phyloP scores from a whole-genome alignment of 2,329 filamentous ascomycete species.

The Phoma sp. region DNA sequence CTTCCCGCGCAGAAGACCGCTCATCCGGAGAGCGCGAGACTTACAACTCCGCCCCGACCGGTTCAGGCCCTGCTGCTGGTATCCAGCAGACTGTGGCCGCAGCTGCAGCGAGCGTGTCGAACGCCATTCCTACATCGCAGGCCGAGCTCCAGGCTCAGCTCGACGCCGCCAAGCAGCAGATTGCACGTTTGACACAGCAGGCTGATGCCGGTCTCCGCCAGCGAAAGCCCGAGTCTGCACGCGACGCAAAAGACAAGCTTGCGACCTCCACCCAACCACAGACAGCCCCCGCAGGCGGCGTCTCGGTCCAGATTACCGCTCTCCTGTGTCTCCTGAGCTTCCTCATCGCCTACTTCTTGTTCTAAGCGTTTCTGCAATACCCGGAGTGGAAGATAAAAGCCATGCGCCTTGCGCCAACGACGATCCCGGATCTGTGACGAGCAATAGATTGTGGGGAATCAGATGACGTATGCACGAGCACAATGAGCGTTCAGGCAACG shows the following conservation, averaged over 20 bases:
- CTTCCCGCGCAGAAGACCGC: conserved; percentile 50
- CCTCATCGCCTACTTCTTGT: conserved; percentile 94
- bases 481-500: conserved; percentile 14
- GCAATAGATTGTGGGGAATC: conserved; percentile 25
- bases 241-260: conserved; percentile 60
- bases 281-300: conserved; percentile 71
- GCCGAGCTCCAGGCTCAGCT: conserved; percentile 78
- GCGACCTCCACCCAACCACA: conserved; percentile 60
- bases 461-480: conserved; percentile 23
- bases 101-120: conserved; percentile 60
- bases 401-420: conserved; percentile 27
- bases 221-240: conserved; percentile 69
- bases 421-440: conserved; percentile 30
- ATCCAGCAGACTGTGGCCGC: conserved; percentile 50
- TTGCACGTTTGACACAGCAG: conserved; percentile 71
- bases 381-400: conserved; percentile 27
- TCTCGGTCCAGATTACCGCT: conserved; percentile 86
- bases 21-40: conserved; percentile 50
- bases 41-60: conserved; percentile 50
- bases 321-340: conserved; percentile 88
- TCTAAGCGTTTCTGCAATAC: conserved; percentile 63
- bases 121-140: conserved; percentile 55
- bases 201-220: conserved; percentile 73
- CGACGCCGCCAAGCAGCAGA: conserved; percentile 75
- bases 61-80: conserved; percentile 21